phyloP scores from a whole-genome alignment of 2,329 filamentous ascomycete genomes.

The Claviceps sp. region DNA sequence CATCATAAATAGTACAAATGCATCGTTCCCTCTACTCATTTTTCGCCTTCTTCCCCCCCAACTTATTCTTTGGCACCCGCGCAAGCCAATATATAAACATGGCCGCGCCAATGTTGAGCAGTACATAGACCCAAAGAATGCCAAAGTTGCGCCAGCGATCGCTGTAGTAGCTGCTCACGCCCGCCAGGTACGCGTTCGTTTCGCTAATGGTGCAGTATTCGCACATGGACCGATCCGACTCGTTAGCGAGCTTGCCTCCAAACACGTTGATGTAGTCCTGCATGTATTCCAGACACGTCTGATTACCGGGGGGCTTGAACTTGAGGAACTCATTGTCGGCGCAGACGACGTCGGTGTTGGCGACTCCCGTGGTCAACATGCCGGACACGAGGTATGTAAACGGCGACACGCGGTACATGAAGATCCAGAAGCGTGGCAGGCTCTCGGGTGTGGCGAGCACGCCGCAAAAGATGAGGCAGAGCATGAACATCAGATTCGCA shows the following conservation, averaged over 20 bases:
- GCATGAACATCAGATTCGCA: constrained; percentile 59
- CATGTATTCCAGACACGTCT: constrained; percentile 50
- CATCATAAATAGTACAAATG: too few species aligned
- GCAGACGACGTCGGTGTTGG: constrained; percentile 52
- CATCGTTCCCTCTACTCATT: constrained; percentile 5
- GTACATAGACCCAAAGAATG: constrained; percentile 44
- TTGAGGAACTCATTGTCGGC: constrained; percentile 53
- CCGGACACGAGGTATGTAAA: constrained; percentile 70
- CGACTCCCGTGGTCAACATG: constrained; percentile 57
- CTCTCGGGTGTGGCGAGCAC: constrained; percentile 50
- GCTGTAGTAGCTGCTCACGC: constrained; percentile 36
- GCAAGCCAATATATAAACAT: constrained; percentile 43
- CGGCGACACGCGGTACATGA: constrained; percentile 67
- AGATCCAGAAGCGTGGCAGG: constrained; percentile 67
- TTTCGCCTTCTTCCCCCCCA: constrained; percentile 21
- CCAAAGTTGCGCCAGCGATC: constrained; percentile 59
- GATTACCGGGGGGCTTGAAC: constrained; percentile 47
- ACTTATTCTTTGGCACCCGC: constrained; percentile 34
- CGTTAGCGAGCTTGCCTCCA: constrained; percentile 42
- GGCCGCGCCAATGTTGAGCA: constrained; percentile 43
- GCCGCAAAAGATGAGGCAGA: constrained; percentile 63
- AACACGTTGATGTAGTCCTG: constrained; percentile 28
- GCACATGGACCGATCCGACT: constrained; percentile 34
- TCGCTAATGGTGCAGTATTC: constrained; percentile 37
- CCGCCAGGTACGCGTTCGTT: constrained; percentile 38